Base-by-base conservation (phyloP, 352 stramenopile species). In the Elongisporangium anandrum region DNA sequence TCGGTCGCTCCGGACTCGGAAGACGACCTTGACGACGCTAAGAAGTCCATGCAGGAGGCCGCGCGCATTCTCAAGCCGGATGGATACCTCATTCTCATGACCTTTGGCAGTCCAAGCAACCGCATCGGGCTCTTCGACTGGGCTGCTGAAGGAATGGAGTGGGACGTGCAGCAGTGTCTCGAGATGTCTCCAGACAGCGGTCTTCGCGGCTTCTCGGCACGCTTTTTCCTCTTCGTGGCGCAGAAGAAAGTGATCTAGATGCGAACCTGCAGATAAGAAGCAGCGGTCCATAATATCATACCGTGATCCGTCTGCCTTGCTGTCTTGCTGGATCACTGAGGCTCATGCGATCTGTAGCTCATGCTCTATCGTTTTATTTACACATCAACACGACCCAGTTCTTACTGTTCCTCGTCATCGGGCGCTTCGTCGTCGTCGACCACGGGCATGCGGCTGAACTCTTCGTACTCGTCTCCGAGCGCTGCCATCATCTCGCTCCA, bases 401-500 rank as follows among this genome's bases (percentile, higher is more conserved):
- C 29, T 41, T 41, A 41, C 29, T 41, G 4, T 15, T 41, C 5
- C 29, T 41, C 29, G 29, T 41, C 29, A 8, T 41, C 29, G 9
- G 29, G 29, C 9, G 29, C 59, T 0, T 78, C 65, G 9, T 83
- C 68, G 52, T 77, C 62, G 48, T 81, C 61, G 16, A 91, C 73
- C n/a, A 64, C 55, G 2, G 85, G 81, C 63, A 92, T 89, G 21
- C 61, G 58, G 38, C 73, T 84, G 67, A 94, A 88, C 60, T 80
- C 74, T n/a, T 77, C 67, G 63, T 88, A 92, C 64, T 95, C 83
- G 8, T 80, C 79, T 12, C 81, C 81, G 9, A 92, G 70, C 1
- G 68, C 70, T 29, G 59, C 59, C 81, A 95, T 89, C 41, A 95
- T 57, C 29, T 91, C 69, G 9, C 61, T 52, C 85, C 85, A 95